phyloP scores from a whole-genome alignment of 805 yeast species.

The Lachancea fermentati region DNA sequence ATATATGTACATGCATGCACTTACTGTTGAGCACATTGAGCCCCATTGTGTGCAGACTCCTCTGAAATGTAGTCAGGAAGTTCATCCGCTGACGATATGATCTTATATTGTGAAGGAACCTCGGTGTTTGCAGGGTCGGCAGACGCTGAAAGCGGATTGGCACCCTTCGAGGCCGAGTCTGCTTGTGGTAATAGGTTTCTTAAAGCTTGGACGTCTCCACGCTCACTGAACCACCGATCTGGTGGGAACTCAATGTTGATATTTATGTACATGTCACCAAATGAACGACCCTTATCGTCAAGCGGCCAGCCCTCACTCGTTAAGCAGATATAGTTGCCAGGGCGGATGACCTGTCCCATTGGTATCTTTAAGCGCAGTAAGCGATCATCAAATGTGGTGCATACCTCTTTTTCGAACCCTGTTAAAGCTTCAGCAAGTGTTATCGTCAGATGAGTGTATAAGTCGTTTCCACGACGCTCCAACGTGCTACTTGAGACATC shows the following conservation, averaged over 20 bases:
- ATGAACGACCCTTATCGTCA: slow-evolving; percentile 28
- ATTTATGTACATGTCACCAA: slow-evolving; percentile 68
- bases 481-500: slow-evolving; percentile 42
- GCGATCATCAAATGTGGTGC: slow-evolving; percentile 77
- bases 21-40: slow-evolving; percentile 41
- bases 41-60: slow-evolving; percentile 16
- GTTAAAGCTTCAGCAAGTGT: slow-evolving; percentile 78
- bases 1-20: background rate
- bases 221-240: slow-evolving; percentile 80
- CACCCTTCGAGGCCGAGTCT: slow-evolving; percentile 6
- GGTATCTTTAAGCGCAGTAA: slow-evolving; percentile 59
- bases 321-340: slow-evolving; percentile 62
- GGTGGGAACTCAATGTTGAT: slow-evolving; percentile 76
- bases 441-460: slow-evolving; percentile 54
- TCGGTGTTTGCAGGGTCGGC: slow-evolving; percentile 29
- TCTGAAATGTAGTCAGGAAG: slow-evolving; percentile 21
- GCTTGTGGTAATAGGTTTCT: slow-evolving; percentile 48
- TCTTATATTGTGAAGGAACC: slow-evolving; percentile 23
- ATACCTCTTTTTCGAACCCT: slow-evolving; percentile 62
- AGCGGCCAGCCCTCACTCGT: slow-evolving; percentile 82
- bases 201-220: slow-evolving; percentile 52
- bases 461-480: slow-evolving; percentile 54
- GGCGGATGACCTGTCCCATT: slow-evolving; percentile 74
- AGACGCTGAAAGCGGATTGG: background rate
- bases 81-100: slow-evolving; percentile 18